phyloP scores from a whole-genome alignment of 768 basidiomycete genomes.

The Mycena capillaripes region DNA sequence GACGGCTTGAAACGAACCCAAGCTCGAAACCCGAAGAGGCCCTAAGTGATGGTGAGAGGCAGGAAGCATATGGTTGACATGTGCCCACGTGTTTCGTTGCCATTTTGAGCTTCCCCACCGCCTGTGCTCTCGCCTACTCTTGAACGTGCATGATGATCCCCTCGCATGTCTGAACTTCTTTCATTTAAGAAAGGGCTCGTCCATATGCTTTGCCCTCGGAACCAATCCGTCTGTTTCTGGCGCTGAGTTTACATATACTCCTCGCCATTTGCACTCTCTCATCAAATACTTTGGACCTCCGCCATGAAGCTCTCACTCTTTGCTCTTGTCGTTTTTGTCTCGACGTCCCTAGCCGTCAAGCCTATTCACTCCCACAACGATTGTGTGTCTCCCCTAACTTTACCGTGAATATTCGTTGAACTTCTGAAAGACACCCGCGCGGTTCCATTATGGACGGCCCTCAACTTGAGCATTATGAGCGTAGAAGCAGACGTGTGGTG shows the following conservation, averaged over 20 bases:
- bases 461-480: constrained; percentile 55
- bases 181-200: not conserved
- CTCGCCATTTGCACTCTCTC: not conserved
- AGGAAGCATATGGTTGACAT: no score
- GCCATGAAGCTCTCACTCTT: constrained; percentile 29
- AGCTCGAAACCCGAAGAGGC: no score
- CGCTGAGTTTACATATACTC: not conserved
- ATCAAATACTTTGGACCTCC: not conserved
- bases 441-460: constrained; percentile 53
- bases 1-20: no score
- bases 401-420: not conserved
- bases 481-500: constrained; percentile 58
- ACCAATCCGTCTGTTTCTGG: not conserved
- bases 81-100: no score
- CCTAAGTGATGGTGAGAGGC: no score
- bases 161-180: not conserved
- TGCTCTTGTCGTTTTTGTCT: constrained; percentile 27
- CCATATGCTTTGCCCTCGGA: not conserved
- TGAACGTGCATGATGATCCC: no score
- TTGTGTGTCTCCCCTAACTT: constrained; percentile 43
- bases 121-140: no score
- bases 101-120: no score
- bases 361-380: constrained; percentile 58
- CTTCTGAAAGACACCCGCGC: constrained; percentile 50
- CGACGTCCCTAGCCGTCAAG: constrained; percentile 48